Evolutionary conservation across 2,329 filamentous ascomycete genomes (phyloP).

Genomic region (Nemania serpens): DNA sequence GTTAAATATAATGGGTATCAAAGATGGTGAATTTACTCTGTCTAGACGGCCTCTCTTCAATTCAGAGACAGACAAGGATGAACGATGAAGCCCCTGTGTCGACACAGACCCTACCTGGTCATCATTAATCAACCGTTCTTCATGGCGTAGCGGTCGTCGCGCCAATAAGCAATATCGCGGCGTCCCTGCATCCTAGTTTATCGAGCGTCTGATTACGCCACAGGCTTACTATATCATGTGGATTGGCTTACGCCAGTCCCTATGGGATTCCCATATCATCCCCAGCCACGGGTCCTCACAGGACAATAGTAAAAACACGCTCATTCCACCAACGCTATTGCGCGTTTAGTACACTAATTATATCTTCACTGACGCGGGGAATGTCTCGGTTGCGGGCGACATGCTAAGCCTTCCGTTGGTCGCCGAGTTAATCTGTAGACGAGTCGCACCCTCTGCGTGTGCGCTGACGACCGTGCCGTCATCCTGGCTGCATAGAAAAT

Average conservation of each 20-base stretch:
- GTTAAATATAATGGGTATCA: too few relatives aligned
- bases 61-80: too few relatives aligned
- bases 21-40: too few relatives aligned
- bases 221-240: not conserved
- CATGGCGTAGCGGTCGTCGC: too few relatives aligned
- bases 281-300: not conserved
- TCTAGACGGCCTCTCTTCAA: too few relatives aligned
- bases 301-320: not conserved
- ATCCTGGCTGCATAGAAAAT: conserved; percentile 22
- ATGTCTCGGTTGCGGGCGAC: conserved; percentile 1
- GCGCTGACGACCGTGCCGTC: conserved; percentile 21
- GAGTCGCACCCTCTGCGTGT: conserved; percentile 23
- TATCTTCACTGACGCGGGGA: conserved; percentile 16
- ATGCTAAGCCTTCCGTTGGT: conserved; percentile 21
- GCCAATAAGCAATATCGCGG: too few relatives aligned
- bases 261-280: not conserved
- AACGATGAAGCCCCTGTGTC: too few relatives aligned
- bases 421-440: conserved; percentile 2
- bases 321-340: not conserved
- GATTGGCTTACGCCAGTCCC: not conserved
- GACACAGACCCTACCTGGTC: too few relatives aligned
- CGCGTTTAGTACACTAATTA: conserved; percentile 8
- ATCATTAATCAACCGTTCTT: too few relatives aligned
- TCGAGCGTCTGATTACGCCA: not conserved
- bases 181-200: not conserved